Evolutionary conservation across 2,329 filamentous ascomycete species (phyloP), one percentile per base, ranked within the genome.

Genomic region (Fusarium circinatum): DNA sequence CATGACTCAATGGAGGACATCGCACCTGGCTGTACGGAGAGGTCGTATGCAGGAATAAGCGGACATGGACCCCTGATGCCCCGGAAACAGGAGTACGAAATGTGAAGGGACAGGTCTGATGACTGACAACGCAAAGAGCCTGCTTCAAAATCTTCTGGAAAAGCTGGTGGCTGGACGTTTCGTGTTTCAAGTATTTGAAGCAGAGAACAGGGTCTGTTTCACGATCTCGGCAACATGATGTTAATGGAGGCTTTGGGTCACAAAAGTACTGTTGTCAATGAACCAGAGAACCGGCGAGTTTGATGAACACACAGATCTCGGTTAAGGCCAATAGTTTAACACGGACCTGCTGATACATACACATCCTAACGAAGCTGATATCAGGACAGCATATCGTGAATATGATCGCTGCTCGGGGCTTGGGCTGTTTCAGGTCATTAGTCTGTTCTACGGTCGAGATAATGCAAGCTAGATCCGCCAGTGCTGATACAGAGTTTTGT

Each of bases 81-180:
- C 74, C 70, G 65, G 71, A 75, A 75, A 76, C 69, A 47, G 68
- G 49, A 34, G 36, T 70, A 22, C 26, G 60, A 68, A 30, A 32
- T 65, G 20, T n/a, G 63, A 70, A 64, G 55, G 63, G 66, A 69
- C 57, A 49, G 39, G 62, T 52, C 63, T 63, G 60, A 68, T 49
- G 41, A 65, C 41, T 45, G 51, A 65, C 45, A 63, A 44, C 49
- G 36, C 62, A 69, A 65, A 56, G 54, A 64, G 59, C 62, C 47
- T 61, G 71, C 73, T 61, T 76, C 72, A 72, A 70, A 45, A 71
- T 73, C 62, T 79, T 80, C 76, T 76, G 77, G 75, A 77, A 78
- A 56, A 74, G 66, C 63, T 66, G 68, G 68, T 69, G 56, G 69
- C 71, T 72, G 58, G 68, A 55, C 42, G 45, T 66, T 32, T 57